Percentiles rank a stretch among this genome's conserved stretches.
Evolutionary conservation across 805 yeast genomes (phyloP).

Genomic region (Kodamaea neixiangensis): DNA sequence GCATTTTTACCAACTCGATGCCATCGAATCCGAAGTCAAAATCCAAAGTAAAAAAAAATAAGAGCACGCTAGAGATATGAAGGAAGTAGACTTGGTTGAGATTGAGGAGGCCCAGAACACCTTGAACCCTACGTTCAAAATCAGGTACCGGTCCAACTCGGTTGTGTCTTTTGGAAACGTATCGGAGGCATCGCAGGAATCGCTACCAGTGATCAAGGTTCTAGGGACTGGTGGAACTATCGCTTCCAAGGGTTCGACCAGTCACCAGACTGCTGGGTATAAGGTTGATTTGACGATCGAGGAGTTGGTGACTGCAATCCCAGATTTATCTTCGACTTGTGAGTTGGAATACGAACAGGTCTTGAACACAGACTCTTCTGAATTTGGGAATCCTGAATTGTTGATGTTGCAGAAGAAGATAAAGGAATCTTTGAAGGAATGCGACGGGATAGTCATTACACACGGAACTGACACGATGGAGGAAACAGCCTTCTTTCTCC

Average conservation of each 20-base stretch:
- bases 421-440: constrained; percentile 42
- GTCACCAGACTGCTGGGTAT: constrained; percentile 56
- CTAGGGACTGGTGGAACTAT: constrained; percentile 63
- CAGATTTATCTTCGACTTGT: constrained; percentile 56
- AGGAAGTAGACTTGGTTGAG: constrained; percentile 8
- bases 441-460: constrained; percentile 63
- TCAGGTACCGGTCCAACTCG: constrained; percentile 38
- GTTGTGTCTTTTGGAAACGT: constrained; percentile 17
- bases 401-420: constrained; percentile 48
- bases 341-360: constrained; percentile 63
- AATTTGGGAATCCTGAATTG: constrained; percentile 49
- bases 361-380: constrained; percentile 62
- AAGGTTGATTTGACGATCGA: constrained; percentile 53
- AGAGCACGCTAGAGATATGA: neutral
- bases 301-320: constrained; percentile 54
- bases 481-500: constrained; percentile 66
- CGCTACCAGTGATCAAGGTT: constrained; percentile 45
- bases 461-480: constrained; percentile 75
- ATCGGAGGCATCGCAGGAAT: constrained; percentile 15
- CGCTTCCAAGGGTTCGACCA: constrained; percentile 51
- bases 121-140: constrained; percentile 36
- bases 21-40: neutral
- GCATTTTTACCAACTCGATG: neutral
- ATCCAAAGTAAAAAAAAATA: neutral
- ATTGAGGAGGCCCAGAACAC: constrained; percentile 26